Evolutionary conservation across 257 asterid species (phyloP), one percentile per base, ranked within the genome.

Genomic region (Scutellaria barbata): DNA sequence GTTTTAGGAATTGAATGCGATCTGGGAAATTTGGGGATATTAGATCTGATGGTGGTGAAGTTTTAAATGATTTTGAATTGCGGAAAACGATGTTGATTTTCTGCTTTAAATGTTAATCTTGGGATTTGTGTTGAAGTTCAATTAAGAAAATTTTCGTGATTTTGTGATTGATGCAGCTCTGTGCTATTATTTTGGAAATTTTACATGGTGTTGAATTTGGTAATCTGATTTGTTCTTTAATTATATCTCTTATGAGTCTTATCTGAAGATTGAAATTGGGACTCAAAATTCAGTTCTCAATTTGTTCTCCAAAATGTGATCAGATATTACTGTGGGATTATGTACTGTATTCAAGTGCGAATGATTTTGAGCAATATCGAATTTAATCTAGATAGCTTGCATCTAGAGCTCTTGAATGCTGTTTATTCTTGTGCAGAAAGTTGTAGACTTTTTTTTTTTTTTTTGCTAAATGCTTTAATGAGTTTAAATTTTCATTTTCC

Each of bases 1-100:
- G 46, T 82, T 76, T 70, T 17, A 45, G 74, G 59, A 47, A 74
- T 65, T 78, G 61, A 62, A 11, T 71, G 75, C 67, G 85, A 84
- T 81, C 81, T 75, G 39, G 71, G 11, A 10, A 69, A 30, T 73
- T 52, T 46, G 12, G 66, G 66, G 43, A 68, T 56, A 72, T 77
- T 76, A 76, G 90, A 87, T 87, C 85, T 78, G 84, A 48, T 68
- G 46, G 54, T 63, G 69, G 43, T 20, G 73, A 58, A 62, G 58
- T n/a, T 71, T 53, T 54, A 43, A 69, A 42, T 65, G 71, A 51
- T 68, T 39, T 57, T 63, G 48, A 30, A 47, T 71, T 74, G 77
- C 80, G 73, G 64, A 39, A 25, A 53, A 17, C 51, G 65, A 59
- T 6, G 68, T 17, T 51, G 66, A 42, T 25, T 41, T 46, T 65